Evolutionary conservation across 768 basidiomycete species (phyloP), one percentile per base, ranked within the genome.

Genomic region (Rhodotorula babjevae): DNA sequence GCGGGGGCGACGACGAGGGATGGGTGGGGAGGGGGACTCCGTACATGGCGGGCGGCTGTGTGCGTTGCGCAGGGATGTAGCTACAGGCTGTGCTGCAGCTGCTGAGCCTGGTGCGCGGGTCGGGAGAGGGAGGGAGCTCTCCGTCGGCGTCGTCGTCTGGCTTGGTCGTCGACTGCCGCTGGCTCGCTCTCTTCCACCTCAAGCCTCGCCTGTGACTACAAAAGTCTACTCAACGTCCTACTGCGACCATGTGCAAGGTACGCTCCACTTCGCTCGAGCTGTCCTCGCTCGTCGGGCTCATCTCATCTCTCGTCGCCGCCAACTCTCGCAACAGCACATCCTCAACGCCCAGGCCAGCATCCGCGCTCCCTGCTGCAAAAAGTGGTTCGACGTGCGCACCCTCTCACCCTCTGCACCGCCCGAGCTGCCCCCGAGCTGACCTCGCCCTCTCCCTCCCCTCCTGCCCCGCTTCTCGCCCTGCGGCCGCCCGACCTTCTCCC

Each of bases 261-360:
- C 60, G 60, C 31, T 7, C 11, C 2, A 0, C 1, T 25, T 15
- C 42, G 36, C 25, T 12, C 44, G 25, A 14, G 10, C 56, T 1
- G 23, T 29, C 27, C 0, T 40, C 12, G 58, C 18, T 7, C 12
- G 7, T 15, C 15, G 12, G 25, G 31, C 19, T 15, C 29, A 25
- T n/a, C 59, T 40, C 15, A 25, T 12, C n/a, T n/a, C n/a, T n/a
- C n/a, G n/a, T n/a, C n/a, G n/a, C n/a, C n/a, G n/a, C n/a, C n/a
- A n/a, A n/a, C n/a, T n/a, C n/a, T 42, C 23, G 83, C 95, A 36
- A 36, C 36, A 95, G 85, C 96, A 98, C 79, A 86, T 99, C 72
- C 83, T 99, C 62, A 99, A 99, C 82, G 92, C 91, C 0, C 95
- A 98, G 82, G 96, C 96, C 33, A 86, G 94, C 50, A 91, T 99